A percentile compares a stretch with the other conserved stretches of the same genome.
Evolutionary conservation across 192 early-diverging fungal species (phyloP).

Genomic region (Gonapodya sp.): DNA sequence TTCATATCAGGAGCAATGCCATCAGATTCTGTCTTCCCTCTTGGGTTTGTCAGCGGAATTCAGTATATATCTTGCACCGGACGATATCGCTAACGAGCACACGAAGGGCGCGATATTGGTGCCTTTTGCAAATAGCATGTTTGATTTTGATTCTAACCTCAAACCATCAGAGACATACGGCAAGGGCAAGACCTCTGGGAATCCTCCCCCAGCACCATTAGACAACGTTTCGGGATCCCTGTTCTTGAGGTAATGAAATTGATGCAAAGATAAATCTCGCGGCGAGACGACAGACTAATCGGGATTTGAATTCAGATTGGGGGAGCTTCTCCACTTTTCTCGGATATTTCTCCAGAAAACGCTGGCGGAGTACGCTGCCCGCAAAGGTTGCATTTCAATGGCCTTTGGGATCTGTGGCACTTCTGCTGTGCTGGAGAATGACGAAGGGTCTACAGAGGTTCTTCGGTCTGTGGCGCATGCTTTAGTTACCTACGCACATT

Average conservation of each 20-base stretch:
- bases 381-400: constrained; percentile 38
- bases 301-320: constrained; percentile 20
- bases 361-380: constrained; percentile 47
- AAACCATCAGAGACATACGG: background rate
- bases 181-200: constrained; percentile 15
- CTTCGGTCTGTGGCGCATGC: constrained; percentile 25
- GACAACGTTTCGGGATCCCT: constrained; percentile 20
- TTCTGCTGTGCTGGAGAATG: constrained; percentile 30
- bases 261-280: too few species aligned
- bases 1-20: background rate
- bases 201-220: constrained; percentile 9
- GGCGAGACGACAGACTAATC: too few species aligned
- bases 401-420: constrained; percentile 26
- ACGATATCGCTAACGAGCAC: background rate
- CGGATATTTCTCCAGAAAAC: constrained; percentile 30
- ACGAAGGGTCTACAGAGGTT: constrained; percentile 18
- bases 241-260: constrained; percentile 19
- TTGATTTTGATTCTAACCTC: background rate
- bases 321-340: constrained; percentile 33
- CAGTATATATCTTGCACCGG: background rate
- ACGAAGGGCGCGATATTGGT: background rate
- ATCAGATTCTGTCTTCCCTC: background rate
- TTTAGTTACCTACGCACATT: constrained; percentile 11
- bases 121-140: background rate
- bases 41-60: background rate